Base-by-base conservation (phyloP, 2,329 filamentous ascomycete species). In the Bisporella sp. region DNA sequence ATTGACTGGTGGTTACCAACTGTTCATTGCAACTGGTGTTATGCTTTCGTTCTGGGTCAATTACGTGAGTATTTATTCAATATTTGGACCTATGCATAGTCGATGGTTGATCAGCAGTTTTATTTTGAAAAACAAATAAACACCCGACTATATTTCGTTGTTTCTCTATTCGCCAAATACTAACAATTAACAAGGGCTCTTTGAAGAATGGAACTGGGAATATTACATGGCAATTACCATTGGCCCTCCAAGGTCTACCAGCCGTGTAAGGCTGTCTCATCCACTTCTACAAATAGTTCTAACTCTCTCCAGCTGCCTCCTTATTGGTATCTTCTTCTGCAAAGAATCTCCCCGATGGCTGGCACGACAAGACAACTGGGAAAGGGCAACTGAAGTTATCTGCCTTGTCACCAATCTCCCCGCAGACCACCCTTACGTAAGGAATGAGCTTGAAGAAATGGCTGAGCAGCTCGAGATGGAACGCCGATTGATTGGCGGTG, bases 301-400 rank as follows among this genome's bases (percentile, higher is more conserved):
- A 13, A 42, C 29, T 13, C 29, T 8, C 8, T 42, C 8, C 13
- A 42, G 40, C 13, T 73, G 80, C 31, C 72, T 88, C 9, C 69
- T 84, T 31, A 32, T 71, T n/a, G 79, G 80, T 56, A 85, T 88
- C 74, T 62, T 78, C 1, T 64, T 83, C 46, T 84, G 81, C 61
- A 72, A 73, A 8, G 75, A 77, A 56, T 84, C 80, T 5, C 83
- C 84, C 11, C 76, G 84, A 57, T 87, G 79, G 77, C 75, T 84
- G 30, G 84, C 83, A 29, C 78, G 81, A 57, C 74, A 80, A 59
- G 82, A 86, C 59, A 74, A 82, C 55, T 86, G 82, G 82, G 83
- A 87, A 53, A 71, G 77, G 40, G 79, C 84, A 1, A 76, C 74
- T 3, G 53, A 52, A 0, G 75, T 81, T 13, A 73, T 89, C 5